Evolutionary conservation across 1,284 basidiomycete species (phyloP), one percentile per base, ranked within the genome.

Genomic region (Cryptococcus jaspeensis): DNA sequence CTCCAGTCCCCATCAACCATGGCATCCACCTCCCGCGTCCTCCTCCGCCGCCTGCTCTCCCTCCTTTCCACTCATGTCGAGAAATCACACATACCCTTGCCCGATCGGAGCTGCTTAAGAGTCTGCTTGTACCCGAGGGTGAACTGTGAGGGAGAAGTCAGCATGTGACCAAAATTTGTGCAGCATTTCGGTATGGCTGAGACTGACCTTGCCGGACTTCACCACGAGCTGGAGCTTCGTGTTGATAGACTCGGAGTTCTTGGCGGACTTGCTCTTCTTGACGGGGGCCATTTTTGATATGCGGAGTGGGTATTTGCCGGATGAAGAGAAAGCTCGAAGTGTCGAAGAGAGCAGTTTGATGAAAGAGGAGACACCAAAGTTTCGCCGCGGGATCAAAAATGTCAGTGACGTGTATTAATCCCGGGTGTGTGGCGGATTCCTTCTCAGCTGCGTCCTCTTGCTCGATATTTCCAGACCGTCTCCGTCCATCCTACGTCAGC

Each of bases 81-180:
- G 64, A 61, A 59, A 55, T 64, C 71, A 65, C 53, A 80, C 90
- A 83, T 79, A 96, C 93, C 91, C 85, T 97, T 97, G 79, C 96
- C 95, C 71, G 82, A 89, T 75, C 96, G 89, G 90, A 99, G 96
- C 82, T 92, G 88, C 86, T 98, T 98, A 73, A 99, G 84, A 54
- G 95, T 92, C 66, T 90, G 90, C 83, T 96, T 96, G 87, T 96
- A 95, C 62, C 94, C 93, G 66, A 96, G 83, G 57, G 84, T 83
- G 85, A 90, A 95, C 80, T 93, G 90, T 65, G 87, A 88, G 45
- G 20, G 22, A 23, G 5, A 22, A 7, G 0, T 22, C 28, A 25
- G 11, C 23, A 36, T 37, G 32, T 25, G 51, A 22, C 39, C 39
- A 42, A 42, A 32, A 32, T 5, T 5, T 32, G 28, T 32, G 28